phyloP scores from a whole-genome alignment of 2,329 filamentous ascomycete genomes.

The Fusarium sublunatum region DNA sequence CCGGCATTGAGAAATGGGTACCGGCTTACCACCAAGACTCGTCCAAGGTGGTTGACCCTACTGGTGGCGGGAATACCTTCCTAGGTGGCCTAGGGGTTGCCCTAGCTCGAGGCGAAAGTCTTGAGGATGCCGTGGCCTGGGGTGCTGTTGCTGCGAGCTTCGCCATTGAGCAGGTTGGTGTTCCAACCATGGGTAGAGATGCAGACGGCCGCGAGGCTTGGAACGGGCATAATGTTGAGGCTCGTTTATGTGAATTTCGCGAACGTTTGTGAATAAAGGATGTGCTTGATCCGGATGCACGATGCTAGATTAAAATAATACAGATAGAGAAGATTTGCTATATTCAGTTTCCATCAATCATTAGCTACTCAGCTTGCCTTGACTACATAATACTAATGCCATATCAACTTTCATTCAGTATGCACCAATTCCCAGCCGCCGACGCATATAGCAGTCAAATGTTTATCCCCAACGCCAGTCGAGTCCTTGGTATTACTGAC shows the following conservation, averaged over 20 bases:
- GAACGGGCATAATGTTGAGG: conserved; percentile 67
- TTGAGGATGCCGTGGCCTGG: conserved; percentile 80
- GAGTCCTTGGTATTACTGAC: conserved; percentile 5
- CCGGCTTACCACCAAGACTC: conserved; percentile 75
- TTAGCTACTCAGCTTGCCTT: conserved; percentile 13
- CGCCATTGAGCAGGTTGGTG: conserved; percentile 92
- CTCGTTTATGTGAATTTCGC: conserved; percentile 65
- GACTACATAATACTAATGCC: conserved; percentile 6
- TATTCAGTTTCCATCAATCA: conserved; percentile 21
- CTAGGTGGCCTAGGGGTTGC: conserved; percentile 71
- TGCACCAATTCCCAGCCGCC: conserved; percentile 2
- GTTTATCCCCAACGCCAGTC: conserved; percentile 17
- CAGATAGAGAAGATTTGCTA: conserved; percentile 24
- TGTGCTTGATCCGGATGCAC: conserved; percentile 1
- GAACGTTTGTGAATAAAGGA: conserved; percentile 49
- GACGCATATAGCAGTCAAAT: conserved; percentile 9
- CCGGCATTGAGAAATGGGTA: conserved; percentile 77
- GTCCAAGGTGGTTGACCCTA: conserved; percentile 83
- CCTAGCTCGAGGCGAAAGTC: conserved; percentile 66
- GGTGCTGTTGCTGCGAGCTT: conserved; percentile 88
- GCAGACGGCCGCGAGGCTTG: conserved; percentile 65
- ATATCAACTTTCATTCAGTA: conserved; percentile 16
- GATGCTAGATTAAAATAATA: conserved; percentile 21
- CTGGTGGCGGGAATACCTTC: conserved; percentile 93
- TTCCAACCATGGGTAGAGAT: conserved; percentile 69